Percentiles rank a stretch among this genome's conserved stretches.
phyloP scores from a whole-genome alignment of 1,284 basidiomycete species.

The Xerocomus nothofagi region DNA sequence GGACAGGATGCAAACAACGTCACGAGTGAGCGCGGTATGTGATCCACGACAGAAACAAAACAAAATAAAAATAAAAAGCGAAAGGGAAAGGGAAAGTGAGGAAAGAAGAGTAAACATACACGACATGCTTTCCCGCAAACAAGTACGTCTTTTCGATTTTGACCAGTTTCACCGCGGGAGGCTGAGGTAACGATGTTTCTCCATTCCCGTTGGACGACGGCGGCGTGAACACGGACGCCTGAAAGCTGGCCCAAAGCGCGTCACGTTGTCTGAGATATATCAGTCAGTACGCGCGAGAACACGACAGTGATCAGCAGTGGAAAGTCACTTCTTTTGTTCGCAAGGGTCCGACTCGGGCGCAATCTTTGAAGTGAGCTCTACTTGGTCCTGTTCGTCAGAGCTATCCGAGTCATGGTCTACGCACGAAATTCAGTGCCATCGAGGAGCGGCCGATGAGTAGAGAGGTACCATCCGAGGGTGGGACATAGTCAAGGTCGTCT shows the following conservation, averaged over 20 bases:
- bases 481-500: constrained; percentile 67
- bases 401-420: constrained; percentile 39
- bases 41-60: not conserved
- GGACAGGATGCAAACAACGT: not conserved
- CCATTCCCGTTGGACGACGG: not conserved
- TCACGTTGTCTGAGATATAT: constrained; percentile 37
- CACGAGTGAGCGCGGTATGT: not conserved
- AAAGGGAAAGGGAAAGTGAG: too few species aligned
- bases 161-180: constrained; percentile 42
- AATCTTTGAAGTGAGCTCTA: constrained; percentile 14
- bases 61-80: not conserved
- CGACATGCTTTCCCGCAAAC: constrained; percentile 72
- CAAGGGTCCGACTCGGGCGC: constrained; percentile 34
- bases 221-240: constrained; percentile 46
- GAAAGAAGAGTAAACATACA: constrained; percentile 44
- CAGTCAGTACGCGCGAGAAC: constrained; percentile 6
- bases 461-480: constrained; percentile 40
- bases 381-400: constrained; percentile 36
- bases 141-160: constrained; percentile 67
- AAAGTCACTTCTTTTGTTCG: constrained; percentile 45
- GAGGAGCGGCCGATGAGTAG: too few species aligned
- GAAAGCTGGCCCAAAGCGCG: constrained; percentile 60
- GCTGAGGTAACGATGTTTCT: not conserved
- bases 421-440: not conserved
- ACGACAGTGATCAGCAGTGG: not conserved